phyloP scores from a whole-genome alignment of 2,329 filamentous ascomycete genomes.

The Penicillium sp. region DNA sequence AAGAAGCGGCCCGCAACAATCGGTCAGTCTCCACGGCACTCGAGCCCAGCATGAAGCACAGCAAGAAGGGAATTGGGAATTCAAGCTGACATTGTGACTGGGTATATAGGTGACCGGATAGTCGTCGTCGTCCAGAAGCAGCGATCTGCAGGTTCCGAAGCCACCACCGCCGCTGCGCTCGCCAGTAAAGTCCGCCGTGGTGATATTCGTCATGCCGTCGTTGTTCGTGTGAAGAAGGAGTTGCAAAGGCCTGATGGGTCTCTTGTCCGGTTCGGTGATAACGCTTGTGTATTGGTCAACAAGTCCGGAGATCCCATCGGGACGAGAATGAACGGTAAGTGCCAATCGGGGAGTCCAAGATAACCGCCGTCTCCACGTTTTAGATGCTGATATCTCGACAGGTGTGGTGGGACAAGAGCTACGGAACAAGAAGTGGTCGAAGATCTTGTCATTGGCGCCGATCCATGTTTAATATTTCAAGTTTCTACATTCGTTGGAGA shows the following conservation, averaged over 20 bases:
- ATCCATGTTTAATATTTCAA: conserved; percentile 63
- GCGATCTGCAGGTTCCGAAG: conserved; percentile 70
- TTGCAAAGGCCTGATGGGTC: conserved; percentile 84
- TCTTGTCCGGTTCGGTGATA: conserved; percentile 92
- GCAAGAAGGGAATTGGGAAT: not conserved
- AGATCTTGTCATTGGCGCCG: conserved; percentile 93
- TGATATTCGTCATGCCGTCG: conserved; percentile 92
- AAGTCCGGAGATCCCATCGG: conserved; percentile 96
- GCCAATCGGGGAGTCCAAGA: not conserved
- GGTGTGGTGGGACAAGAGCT: conserved; percentile 87
- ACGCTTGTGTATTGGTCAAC: conserved; percentile 95
- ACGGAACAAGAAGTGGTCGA: conserved; percentile 92
- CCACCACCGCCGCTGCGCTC: conserved; percentile 69
- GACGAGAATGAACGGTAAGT: conserved; percentile 76
- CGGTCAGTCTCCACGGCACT: conserved; percentile 56
- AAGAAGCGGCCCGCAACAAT: conserved; percentile 84
- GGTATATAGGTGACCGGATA: conserved; percentile 77
- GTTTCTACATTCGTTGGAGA: conserved; percentile 27
- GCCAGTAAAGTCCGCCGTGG: conserved; percentile 94
- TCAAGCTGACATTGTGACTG: not conserved
- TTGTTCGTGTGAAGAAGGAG: conserved; percentile 88
- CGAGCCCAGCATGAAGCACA: not conserved
- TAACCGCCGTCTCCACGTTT: not conserved
- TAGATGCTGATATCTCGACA: conserved; percentile 36
- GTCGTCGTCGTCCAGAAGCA: conserved; percentile 98